phyloP scores from a whole-genome alignment of 2,329 filamentous ascomycete genomes.

The Pseudohalonectria lignicola region DNA sequence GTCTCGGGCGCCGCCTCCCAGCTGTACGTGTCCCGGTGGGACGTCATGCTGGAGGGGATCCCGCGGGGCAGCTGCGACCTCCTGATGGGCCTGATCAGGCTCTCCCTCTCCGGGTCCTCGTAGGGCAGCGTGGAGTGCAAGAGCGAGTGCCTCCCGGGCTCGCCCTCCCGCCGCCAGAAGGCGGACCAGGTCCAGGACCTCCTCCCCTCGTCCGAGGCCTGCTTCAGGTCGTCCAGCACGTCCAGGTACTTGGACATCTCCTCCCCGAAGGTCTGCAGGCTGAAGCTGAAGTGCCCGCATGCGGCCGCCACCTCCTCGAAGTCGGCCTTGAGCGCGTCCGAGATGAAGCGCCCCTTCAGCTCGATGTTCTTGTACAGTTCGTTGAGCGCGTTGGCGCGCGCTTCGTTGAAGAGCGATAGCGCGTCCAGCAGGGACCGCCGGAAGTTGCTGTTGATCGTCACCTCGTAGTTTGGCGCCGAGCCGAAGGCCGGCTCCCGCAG shows the following conservation, averaged over 20 bases:
- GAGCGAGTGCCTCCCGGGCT: slow-evolving; percentile 2
- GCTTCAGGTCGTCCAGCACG: slow-evolving; percentile 76
- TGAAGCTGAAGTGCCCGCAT: slow-evolving; percentile 93
- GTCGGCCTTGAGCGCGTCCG: slow-evolving; percentile 74
- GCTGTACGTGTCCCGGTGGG: slow-evolving; percentile 39
- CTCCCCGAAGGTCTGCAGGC: slow-evolving; percentile 79
- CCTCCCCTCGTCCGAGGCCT: slow-evolving; percentile 48
- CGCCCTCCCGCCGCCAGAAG: slow-evolving; percentile 48
- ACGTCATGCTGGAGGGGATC: slow-evolving; percentile 41
- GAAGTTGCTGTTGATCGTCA: slow-evolving; percentile 71
- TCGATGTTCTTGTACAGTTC: slow-evolving; percentile 74
- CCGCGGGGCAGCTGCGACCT: slow-evolving; percentile 44
- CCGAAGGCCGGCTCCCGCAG: slow-evolving; percentile 80
- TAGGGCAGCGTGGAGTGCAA: slow-evolving; percentile 14
- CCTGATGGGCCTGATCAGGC: slow-evolving; percentile 32
- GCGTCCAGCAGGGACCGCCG: slow-evolving; percentile 72
- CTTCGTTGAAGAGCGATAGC: slow-evolving; percentile 64
- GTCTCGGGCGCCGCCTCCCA: slow-evolving; percentile 43
- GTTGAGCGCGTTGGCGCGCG: slow-evolving; percentile 64
- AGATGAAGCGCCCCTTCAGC: slow-evolving; percentile 48
- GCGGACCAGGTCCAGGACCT: slow-evolving; percentile 73
- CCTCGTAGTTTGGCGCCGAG: slow-evolving; percentile 51
- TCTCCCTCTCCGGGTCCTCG: slow-evolving; percentile 31
- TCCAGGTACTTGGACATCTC: slow-evolving; percentile 77
- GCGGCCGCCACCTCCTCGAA: slow-evolving; percentile 97